Evolutionary conservation across 495 filamentous ascomycete species (phyloP), one percentile per base, ranked within the genome.

Genomic region (Chaetomium cochliodes): DNA sequence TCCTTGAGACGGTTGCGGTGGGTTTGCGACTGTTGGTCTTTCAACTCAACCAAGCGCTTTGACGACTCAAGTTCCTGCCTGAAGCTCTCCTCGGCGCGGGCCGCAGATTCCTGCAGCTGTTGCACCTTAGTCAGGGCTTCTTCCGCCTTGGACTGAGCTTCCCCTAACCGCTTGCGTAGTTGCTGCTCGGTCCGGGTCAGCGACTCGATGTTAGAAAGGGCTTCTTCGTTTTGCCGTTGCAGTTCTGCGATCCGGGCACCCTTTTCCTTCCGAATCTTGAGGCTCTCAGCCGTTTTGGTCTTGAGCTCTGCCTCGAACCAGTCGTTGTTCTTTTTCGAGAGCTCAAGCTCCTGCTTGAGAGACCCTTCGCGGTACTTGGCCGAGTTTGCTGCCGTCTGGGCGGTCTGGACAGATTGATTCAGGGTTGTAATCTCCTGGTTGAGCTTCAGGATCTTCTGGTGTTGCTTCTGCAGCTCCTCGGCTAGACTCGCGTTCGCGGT

Each of bases 181-280:
- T 85, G 84, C 61, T 91, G 88, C 73, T 96, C 91, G 50, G 85
- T 92, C 20, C 89, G 86, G 63, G 88, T 86, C 4, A 94, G 81
- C 12, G 88, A 86, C 58, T 96, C 91, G 50, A 93, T 82, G 11
- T 78, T 89, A 11, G 87, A 86, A 65, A 80, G 86, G 28, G 89
- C 85, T 67, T 98, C 93, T 62, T 97, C 93, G 67, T 93, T 90
- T 56, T 89, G 84, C 18, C 91, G 90, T 72, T 97, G 91, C 33
- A 99, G 85, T 70, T 93, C 90, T 13, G 91, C 80, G 67, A 97
- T 89, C 22, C 90, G 87, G 0, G 90, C 85, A 68, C 87, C 87
- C 81, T 97, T 98, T 73, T 99, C 94, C 69, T 97, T 98, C 62
- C 96, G 87, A 80, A 90, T 96, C 67, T 93, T 97, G 63, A 92